A percentile compares a stretch with the other conserved stretches of the same genome.
Conservation (phyloP, 306 rosid species). For the Medicago lupulina region DNA sequence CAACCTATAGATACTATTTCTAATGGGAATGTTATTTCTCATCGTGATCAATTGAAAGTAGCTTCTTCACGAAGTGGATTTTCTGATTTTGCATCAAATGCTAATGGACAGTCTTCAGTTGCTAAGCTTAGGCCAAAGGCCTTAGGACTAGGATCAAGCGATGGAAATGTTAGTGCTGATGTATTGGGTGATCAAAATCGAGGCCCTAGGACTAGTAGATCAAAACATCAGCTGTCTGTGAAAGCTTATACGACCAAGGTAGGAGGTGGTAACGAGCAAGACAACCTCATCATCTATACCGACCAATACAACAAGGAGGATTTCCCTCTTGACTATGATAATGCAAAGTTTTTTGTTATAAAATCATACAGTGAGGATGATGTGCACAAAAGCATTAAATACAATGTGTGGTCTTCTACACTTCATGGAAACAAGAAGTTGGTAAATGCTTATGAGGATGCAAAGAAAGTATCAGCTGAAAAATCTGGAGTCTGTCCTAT, state of each 20-base stretch:
- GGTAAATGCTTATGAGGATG: slow-evolving; percentile 73
- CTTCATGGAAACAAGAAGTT: slow-evolving; percentile 95
- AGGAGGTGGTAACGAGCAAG: slow-evolving; percentile 76
- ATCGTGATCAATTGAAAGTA: slow-evolving; percentile 58
- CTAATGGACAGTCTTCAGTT: slow-evolving; percentile 56
- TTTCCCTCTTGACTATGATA: slow-evolving; percentile 62
- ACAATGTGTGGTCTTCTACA: slow-evolving; percentile 97
- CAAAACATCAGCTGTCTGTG: slow-evolving; percentile 63
- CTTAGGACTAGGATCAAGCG: slow-evolving; percentile 52
- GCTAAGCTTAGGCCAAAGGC: slow-evolving; percentile 65
- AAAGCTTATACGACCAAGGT: slow-evolving; percentile 77
- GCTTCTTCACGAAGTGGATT: slow-evolving; percentile 50
- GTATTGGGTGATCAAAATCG: slow-evolving; percentile 86
- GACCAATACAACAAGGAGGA: slow-evolving; percentile 85
- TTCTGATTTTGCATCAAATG: slow-evolving; percentile 65
- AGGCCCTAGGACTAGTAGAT: slow-evolving; percentile 81
- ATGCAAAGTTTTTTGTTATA: slow-evolving; percentile 86
- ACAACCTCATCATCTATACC: slow-evolving; percentile 68
- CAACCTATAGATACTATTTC: slow-evolving; percentile 55
- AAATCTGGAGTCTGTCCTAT: slow-evolving; percentile 75
- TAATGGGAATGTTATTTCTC: slow-evolving; percentile 57
- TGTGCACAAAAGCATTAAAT: slow-evolving; percentile 94
- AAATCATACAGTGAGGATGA: slow-evolving; percentile 99
- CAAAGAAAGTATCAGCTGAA: slow-evolving; percentile 64
- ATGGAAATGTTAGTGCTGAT: slow-evolving; percentile 59